A percentile compares a stretch with the other conserved stretches of the same genome.
Conservation (phyloP, 805 yeast species). For the Schwanniomyces vanrijiae region DNA sequence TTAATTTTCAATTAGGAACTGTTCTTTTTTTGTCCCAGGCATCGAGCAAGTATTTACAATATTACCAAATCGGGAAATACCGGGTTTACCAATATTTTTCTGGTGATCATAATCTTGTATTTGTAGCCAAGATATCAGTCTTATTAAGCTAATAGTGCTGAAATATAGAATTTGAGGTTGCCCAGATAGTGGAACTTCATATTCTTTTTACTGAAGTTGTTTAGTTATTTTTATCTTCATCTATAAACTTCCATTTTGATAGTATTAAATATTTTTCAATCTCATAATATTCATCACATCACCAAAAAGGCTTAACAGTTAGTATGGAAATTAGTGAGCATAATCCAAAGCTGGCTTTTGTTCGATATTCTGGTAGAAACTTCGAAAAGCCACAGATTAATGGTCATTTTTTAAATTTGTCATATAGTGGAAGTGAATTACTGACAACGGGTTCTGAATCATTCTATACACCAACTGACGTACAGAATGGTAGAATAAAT, state of each 20-base stretch:
- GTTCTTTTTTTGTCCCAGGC: background rate
- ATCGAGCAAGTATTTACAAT: background rate
- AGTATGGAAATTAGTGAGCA: background rate
- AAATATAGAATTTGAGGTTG: background rate
- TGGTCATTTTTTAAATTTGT: slow-evolving; percentile 4
- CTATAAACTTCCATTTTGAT: background rate
- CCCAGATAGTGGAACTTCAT: background rate
- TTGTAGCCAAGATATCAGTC: background rate
- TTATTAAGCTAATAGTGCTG: background rate
- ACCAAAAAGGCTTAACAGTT: background rate
- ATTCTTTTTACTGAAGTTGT: background rate
- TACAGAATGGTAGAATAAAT: slow-evolving; percentile 4
- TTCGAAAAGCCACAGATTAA: background rate
- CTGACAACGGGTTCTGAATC: slow-evolving; percentile 31
- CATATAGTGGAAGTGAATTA: slow-evolving; percentile 31
- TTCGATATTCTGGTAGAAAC: background rate
- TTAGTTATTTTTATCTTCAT: background rate
- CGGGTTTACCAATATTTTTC: background rate
- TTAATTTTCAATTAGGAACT: no score
- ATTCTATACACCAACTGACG: slow-evolving; percentile 28
- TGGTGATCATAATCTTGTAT: background rate
- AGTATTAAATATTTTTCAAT: background rate
- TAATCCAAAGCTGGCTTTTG: background rate
- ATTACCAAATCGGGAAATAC: background rate
- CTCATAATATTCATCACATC: background rate